Evolutionary conservation across 176 grass and related monocot species (phyloP).

Genomic region (Cenchrus purpureus): DNA sequence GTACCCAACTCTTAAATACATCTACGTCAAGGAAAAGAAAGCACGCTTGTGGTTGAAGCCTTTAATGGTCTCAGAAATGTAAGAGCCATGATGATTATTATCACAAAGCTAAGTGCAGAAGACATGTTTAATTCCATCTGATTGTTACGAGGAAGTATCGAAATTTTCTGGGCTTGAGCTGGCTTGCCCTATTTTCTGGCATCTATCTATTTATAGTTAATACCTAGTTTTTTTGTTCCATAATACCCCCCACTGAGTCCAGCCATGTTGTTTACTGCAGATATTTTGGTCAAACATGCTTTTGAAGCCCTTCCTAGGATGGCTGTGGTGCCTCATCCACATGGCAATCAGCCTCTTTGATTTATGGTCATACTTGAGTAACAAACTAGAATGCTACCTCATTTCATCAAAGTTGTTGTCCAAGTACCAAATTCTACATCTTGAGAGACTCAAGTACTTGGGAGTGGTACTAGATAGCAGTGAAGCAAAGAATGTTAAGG

Average conservation of each 20-base stretch:
- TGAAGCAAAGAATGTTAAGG: slow-evolving; percentile 71
- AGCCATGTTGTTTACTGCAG: slow-evolving; percentile 34
- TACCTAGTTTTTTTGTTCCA: not conserved
- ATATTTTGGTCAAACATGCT: slow-evolving; percentile 52
- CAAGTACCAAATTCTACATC: slow-evolving; percentile 64
- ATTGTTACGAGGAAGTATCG: not conserved
- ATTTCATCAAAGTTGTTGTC: slow-evolving; percentile 63
- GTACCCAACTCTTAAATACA: not conserved
- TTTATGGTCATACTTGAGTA: slow-evolving; percentile 57
- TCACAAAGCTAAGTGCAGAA: not conserved
- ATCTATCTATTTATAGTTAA: not conserved
- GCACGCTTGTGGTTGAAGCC: not conserved
- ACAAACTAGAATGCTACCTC: slow-evolving; percentile 59
- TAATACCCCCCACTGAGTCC: not conserved
- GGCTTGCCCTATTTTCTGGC: not conserved
- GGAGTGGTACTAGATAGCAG: slow-evolving; percentile 80
- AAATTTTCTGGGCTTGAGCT: not conserved
- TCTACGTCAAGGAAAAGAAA: not conserved
- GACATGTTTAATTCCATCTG: not conserved
- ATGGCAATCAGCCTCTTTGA: slow-evolving; percentile 50
- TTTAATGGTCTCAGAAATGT: not conserved
- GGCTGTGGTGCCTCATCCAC: slow-evolving; percentile 72
- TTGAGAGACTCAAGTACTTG: slow-evolving; percentile 55
- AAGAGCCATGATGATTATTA: not conserved
- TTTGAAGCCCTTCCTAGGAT: slow-evolving; percentile 53